Percentiles rank a stretch among this genome's conserved stretches.
These are phyloP conservation scores for Exophiala calicioides DNA, from an alignment of 2,329 filamentous ascomycete species.

Conservation along the genomic window DNA sequence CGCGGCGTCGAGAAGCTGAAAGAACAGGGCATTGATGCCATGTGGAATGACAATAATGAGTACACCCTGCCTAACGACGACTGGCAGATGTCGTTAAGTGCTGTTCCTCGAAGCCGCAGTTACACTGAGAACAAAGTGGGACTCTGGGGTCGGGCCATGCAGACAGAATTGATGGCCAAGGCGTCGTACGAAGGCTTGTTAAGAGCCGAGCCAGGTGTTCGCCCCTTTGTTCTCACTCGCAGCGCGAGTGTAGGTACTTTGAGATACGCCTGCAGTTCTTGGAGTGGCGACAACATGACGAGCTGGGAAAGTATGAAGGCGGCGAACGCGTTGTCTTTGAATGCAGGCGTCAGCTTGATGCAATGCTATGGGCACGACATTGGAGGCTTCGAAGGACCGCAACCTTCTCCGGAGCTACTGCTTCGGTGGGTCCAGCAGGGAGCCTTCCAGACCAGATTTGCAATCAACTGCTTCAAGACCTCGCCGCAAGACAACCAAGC, in stretches of 20 bases:
- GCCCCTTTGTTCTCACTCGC: slow-evolving; percentile 69
- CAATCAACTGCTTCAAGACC: slow-evolving; percentile 79
- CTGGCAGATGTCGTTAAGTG: slow-evolving; percentile 63
- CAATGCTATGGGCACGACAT: slow-evolving; percentile 75
- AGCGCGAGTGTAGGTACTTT: slow-evolving; percentile 71
- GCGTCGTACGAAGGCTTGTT: slow-evolving; percentile 68
- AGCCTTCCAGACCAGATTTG: slow-evolving; percentile 68
- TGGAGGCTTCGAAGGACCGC: slow-evolving; percentile 71
- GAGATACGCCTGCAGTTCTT: slow-evolving; percentile 69
- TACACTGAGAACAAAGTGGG: slow-evolving; percentile 56
- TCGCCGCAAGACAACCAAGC: slow-evolving; percentile 63
- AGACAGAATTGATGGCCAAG: slow-evolving; percentile 72
- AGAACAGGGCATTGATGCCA: slow-evolving; percentile 66
- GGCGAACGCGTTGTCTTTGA: slow-evolving; percentile 68
- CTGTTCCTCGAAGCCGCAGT: slow-evolving; percentile 35
- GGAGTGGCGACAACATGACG: slow-evolving; percentile 74
- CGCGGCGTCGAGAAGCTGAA: slow-evolving; percentile 65
- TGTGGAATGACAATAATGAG: slow-evolving; percentile 81
- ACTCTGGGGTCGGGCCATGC: slow-evolving; percentile 68
- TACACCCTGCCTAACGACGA: slow-evolving; percentile 67
- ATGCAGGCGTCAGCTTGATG: slow-evolving; percentile 66
- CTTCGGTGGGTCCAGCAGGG: slow-evolving; percentile 74
- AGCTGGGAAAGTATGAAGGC: slow-evolving; percentile 74
- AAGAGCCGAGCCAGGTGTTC: slow-evolving; percentile 57
- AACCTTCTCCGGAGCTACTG: slow-evolving; percentile 69